Percentiles rank a stretch among this genome's conserved stretches.
These are phyloP conservation scores for Monascus ruber DNA, from an alignment of 2,329 filamentous ascomycete species.

Conservation along the genomic window DNA sequence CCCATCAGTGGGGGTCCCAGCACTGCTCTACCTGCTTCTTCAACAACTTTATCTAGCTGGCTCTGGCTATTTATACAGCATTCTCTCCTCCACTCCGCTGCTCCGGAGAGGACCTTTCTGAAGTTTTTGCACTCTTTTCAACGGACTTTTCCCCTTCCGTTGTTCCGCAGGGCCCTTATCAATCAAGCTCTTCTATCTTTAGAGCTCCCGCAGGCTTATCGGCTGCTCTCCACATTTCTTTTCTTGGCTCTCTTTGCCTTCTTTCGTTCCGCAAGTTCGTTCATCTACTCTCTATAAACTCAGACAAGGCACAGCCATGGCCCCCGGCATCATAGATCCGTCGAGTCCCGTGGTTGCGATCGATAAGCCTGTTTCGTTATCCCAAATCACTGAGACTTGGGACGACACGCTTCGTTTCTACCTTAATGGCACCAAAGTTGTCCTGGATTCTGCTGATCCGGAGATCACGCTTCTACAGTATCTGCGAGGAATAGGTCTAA, in stretches of 20 bases:
- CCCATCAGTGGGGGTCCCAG: too few species aligned
- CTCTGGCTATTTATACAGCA: too few species aligned
- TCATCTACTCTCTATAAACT: conserved; percentile 1
- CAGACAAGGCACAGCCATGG: conserved; percentile 34
- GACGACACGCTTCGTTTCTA: conserved; percentile 87
- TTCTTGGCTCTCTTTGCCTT: conserved; percentile 3
- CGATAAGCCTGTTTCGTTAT: conserved; percentile 38
- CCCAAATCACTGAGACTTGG: conserved; percentile 60
- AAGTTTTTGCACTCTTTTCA: too few species aligned
- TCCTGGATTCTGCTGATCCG: conserved; percentile 76
- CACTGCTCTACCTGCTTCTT: too few species aligned
- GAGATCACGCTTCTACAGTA: conserved; percentile 90
- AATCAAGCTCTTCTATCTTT: too few species aligned
- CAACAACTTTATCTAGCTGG: too few species aligned
- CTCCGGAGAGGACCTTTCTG: too few species aligned
- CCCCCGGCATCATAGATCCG: conserved; percentile 44
- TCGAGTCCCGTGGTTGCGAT: conserved; percentile 33
- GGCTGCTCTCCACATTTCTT: neutral
- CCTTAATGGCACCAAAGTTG: conserved; percentile 83
- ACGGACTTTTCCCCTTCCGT: too few species aligned
- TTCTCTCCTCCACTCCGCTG: too few species aligned
- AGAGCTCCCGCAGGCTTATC: too few species aligned
- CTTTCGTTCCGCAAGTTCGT: neutral
- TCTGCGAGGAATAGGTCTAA: conserved; percentile 80
- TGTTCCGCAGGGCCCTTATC: too few species aligned